phyloP scores from a whole-genome alignment of 176 grass and related monocot genomes.

The Saccharum officinarum region DNA sequence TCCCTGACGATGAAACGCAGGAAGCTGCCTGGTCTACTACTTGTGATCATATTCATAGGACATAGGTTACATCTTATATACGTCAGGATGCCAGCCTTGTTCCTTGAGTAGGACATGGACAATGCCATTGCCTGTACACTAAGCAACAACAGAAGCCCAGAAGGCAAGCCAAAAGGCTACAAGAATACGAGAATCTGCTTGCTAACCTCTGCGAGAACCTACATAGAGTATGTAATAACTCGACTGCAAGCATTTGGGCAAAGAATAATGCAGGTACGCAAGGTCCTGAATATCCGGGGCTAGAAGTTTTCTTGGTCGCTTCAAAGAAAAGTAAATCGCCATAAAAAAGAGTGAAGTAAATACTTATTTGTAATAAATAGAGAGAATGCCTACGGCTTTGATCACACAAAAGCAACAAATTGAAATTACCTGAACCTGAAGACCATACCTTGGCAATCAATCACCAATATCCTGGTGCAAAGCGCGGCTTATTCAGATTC shows the following conservation, averaged over 20 bases:
- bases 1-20: not conserved
- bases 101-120: conserved; percentile 38
- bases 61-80: not conserved
- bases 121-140: conserved; percentile 38
- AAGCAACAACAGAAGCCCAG: conserved; percentile 43
- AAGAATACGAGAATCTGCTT: conserved; percentile 14
- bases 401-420: not conserved
- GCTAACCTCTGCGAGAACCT: not conserved
- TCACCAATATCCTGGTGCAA: too few species aligned
- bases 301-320: not conserved
- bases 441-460: too few species aligned
- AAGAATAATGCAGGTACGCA: not conserved
- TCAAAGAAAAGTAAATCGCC: not conserved
- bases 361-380: not conserved
- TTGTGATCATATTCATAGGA: not conserved
- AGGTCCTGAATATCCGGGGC: not conserved
- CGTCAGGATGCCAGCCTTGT: not conserved
- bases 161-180: not conserved
- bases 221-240: conserved; percentile 5
- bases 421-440: too few species aligned
- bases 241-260: not conserved
- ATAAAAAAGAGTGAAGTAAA: not conserved
- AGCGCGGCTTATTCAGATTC: too few species aligned
- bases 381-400: not conserved
- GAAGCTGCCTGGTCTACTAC: not conserved